Conservation (phyloP, 1,139 yeast genomes). For the Tardiomyces digboiensis region DNA sequence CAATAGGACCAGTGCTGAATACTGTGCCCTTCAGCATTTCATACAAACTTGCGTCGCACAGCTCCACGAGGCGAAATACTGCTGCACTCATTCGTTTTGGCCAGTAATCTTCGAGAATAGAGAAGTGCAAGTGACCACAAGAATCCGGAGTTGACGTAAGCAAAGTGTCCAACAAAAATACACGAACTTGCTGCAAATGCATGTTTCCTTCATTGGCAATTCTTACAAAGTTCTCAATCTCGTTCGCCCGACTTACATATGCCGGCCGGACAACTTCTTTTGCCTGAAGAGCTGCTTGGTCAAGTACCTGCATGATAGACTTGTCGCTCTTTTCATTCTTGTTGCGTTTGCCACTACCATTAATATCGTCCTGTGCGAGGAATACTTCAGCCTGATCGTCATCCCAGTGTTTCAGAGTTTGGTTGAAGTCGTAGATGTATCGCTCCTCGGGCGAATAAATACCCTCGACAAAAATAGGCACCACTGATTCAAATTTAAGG, state of each 20-base stretch:
- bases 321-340: neutral
- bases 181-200: neutral
- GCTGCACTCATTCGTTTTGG: neutral
- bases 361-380: constrained; percentile 3
- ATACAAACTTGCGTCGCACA: neutral
- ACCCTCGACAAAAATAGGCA: constrained; percentile 15
- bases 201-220: neutral
- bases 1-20: neutral
- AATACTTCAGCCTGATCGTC: constrained; percentile 22
- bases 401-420: constrained; percentile 36
- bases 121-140: neutral
- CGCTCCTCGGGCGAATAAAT: constrained; percentile 15
- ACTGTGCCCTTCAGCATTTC: neutral
- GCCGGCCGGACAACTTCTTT: neutral
- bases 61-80: neutral
- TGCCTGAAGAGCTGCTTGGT: neutral
- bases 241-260: neutral
- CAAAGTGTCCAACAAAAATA: constrained; percentile 2
- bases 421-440: constrained; percentile 30
- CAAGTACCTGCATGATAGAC: neutral
- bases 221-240: neutral
- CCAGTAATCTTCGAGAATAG: neutral
- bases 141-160: neutral
- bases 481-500: constrained; percentile 14
- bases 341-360: neutral